Percentiles rank a stretch among this genome's conserved stretches.
Evolutionary conservation across 208 protist species (phyloP).

Genomic region (Porcisia deanei): DNA sequence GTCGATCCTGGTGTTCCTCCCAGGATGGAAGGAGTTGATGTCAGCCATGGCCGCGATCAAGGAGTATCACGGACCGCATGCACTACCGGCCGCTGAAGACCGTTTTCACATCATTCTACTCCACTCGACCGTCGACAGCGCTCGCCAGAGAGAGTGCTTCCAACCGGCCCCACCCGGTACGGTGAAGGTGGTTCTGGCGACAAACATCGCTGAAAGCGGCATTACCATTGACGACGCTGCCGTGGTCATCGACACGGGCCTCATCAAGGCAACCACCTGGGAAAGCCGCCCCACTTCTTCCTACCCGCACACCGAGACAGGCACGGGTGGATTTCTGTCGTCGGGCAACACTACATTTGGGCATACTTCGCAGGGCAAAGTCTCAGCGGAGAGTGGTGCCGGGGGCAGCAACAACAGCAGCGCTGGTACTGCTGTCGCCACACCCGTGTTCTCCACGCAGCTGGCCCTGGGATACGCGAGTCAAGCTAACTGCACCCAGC

Average conservation of each 20-base stretch:
- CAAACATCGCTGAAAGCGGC: constrained; percentile 97
- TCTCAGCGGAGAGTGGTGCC: neutral
- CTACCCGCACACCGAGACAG: neutral
- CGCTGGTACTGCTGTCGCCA: neutral
- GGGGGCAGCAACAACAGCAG: neutral
- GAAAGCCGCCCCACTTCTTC: constrained; percentile 9
- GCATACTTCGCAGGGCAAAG: constrained; percentile 5
- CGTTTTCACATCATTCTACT: constrained; percentile 84
- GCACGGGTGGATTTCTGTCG: neutral
- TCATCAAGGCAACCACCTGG: constrained; percentile 92
- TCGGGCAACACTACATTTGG: constrained; percentile 1
- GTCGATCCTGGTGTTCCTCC: constrained; percentile 99
- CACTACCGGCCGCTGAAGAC: neutral
- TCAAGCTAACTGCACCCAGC: constrained; percentile 97
- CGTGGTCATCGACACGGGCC: constrained; percentile 96
- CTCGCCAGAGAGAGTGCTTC: constrained; percentile 92
- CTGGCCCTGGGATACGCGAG: constrained; percentile 86
- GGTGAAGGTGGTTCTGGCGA: constrained; percentile 96
- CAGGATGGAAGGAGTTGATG: constrained; percentile 98
- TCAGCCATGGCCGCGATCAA: constrained; percentile 66
- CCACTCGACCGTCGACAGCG: constrained; percentile 82
- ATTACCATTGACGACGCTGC: constrained; percentile 96
- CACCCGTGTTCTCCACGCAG: constrained; percentile 65
- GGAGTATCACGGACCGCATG: constrained; percentile 22
- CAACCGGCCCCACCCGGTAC: constrained; percentile 62